Evolutionary conservation across 2,329 filamentous ascomycete species (phyloP), one percentile per base, ranked within the genome.

Genomic region (Claviceps sp.): DNA sequence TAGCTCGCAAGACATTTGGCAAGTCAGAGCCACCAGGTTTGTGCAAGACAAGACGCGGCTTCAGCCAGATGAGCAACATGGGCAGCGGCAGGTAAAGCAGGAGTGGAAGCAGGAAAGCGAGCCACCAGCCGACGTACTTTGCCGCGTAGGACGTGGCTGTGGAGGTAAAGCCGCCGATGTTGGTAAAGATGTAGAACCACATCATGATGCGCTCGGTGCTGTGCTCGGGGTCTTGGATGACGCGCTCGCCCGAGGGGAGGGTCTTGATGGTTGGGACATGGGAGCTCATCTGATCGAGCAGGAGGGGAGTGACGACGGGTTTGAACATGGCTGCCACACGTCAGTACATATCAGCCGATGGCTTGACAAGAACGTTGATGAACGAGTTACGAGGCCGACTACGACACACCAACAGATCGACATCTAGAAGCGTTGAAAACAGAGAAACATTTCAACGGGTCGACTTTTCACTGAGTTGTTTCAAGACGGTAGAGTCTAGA

Each of bases 21-120:
- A 86, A 68, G 19, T 85, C 81, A 0, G 81, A 86, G n/a, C 84
- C 85, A 40, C 74, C 75, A 0, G 85, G 84, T 7, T 76, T 75
- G 50, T 70, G 72, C 26, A 71, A 68, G 52, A 76, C 64, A 57
- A 85, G 84, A 10, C 70, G 73, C 48, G 80, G 78, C 55, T 76
- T 75, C 61, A 78, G 78, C 52, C 71, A 60, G 56, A 73, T 70
- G 43, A 86, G 71, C 7, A 86, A 69, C 0, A 76, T 46, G 0
- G 82, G 82, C 56, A 81, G 77, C 13, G 77, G 57, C 54, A 76
- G 72, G 66, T 83, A 84, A 60, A 84, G 67, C 54, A 79, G 64
- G 2, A 71, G 57, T 50, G 68, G 66, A 48, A 71, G 62, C 58
- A 73, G 56, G 66, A 69, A 69, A 54, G 70, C 71, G 60, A 77